phyloP scores from a whole-genome alignment of 2,329 filamentous ascomycete species.

The Dendryphion nanum region DNA sequence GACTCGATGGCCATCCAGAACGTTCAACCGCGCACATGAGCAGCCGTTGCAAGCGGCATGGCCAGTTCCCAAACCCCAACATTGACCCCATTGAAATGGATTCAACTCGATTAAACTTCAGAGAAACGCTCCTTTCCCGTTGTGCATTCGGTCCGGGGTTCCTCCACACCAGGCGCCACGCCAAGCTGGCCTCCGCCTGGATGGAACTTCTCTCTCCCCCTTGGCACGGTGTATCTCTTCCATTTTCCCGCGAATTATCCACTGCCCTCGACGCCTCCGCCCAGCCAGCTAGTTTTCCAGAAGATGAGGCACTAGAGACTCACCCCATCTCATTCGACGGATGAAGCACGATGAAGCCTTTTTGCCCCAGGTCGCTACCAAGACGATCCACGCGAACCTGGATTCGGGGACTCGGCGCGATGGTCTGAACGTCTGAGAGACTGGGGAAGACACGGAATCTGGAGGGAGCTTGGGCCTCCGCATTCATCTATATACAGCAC shows the following conservation, averaged over 20 bases:
- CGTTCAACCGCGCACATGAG: too few species aligned
- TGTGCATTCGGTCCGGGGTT: neutral
- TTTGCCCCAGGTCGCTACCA: neutral
- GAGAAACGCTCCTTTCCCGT: neutral
- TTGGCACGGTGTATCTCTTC: slow-evolving; percentile 9
- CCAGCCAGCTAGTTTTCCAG: slow-evolving; percentile 7
- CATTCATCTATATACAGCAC: slow-evolving; percentile 7
- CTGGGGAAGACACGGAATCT: neutral
- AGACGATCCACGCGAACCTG: slow-evolving; percentile 8
- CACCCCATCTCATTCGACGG: slow-evolving; percentile 12
- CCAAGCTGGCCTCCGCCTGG: neutral
- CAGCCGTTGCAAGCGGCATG: too few species aligned
- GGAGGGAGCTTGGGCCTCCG: slow-evolving; percentile 4
- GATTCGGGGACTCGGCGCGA: slow-evolving; percentile 6
- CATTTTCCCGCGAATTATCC: slow-evolving; percentile 20
- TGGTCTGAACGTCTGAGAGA: too few species aligned
- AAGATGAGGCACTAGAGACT: slow-evolving; percentile 3
- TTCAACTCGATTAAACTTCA: too few species aligned
- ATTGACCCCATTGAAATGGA: too few species aligned
- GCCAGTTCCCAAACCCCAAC: too few species aligned
- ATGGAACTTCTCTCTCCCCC: slow-evolving; percentile 7
- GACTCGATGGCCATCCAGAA: too few species aligned
- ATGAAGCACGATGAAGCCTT: too few species aligned
- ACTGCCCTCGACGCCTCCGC: slow-evolving; percentile 2
- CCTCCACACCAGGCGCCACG: neutral